Conservation (phyloP, 2,329 filamentous ascomycete genomes). For the Botrytis squamosa region DNA sequence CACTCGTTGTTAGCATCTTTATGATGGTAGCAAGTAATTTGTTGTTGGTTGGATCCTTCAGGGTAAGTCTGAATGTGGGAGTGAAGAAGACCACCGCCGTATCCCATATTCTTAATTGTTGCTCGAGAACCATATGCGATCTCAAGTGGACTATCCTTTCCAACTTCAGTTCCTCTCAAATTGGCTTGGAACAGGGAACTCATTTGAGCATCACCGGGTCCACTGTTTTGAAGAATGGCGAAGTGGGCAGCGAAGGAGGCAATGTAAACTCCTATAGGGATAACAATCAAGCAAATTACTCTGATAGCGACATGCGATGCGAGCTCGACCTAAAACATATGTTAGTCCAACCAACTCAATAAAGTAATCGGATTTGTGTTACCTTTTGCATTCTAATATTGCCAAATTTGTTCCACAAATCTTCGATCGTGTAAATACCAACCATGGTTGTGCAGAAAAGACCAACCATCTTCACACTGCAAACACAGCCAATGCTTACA, state of each 20-base stretch:
- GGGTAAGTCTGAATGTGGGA: constrained; percentile 96
- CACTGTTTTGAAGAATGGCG: constrained; percentile 85
- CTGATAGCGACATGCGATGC: constrained; percentile 77
- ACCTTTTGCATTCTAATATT: constrained; percentile 87
- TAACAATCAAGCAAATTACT: constrained; percentile 80
- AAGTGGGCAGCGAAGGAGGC: constrained; percentile 96
- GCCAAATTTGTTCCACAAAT: constrained; percentile 97
- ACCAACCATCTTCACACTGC: constrained; percentile 97
- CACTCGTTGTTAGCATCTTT: constrained; percentile 99
- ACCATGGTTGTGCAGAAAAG: constrained; percentile 94
- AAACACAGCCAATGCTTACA: constrained; percentile 94
- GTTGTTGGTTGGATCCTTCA: constrained; percentile 89
- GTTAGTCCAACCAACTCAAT: constrained; percentile 25
- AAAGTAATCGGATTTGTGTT: constrained; percentile 31
- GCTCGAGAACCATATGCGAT: constrained; percentile 84
- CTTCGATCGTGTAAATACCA: constrained; percentile 91
- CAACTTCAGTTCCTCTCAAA: constrained; percentile 87
- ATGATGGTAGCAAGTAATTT: constrained; percentile 99
- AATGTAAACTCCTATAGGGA: constrained; percentile 90
- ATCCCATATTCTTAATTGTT: constrained; percentile 99
- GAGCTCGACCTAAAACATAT: constrained; percentile 53
- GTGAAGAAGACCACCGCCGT: constrained; percentile 92
- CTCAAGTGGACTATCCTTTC: constrained; percentile 90
- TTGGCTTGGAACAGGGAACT: constrained; percentile 99
- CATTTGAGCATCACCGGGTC: constrained; percentile 99